Evolutionary conservation across 805 yeast genomes (phyloP).

Genomic region (Alloascoidea africana): DNA sequence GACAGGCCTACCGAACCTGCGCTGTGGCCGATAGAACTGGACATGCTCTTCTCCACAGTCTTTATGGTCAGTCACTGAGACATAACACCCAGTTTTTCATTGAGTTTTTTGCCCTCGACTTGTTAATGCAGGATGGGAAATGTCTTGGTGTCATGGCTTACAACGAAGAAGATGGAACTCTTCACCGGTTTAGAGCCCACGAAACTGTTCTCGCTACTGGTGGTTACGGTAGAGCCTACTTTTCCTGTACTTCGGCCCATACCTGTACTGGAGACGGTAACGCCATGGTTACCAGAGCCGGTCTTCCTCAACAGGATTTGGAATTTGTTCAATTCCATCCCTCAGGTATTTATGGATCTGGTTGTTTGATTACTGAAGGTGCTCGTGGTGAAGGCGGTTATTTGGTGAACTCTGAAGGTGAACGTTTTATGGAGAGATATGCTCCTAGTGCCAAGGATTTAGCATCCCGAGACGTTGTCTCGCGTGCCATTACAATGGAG

Average conservation of each 20-base stretch:
- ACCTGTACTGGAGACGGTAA: constrained; percentile 99
- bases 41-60: constrained; percentile 88
- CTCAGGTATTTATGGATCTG: constrained; percentile 98
- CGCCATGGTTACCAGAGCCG: constrained; percentile 98
- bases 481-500: constrained; percentile 97
- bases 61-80: constrained; percentile 91
- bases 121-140: constrained; percentile 88
- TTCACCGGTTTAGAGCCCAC: constrained; percentile 95
- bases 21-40: constrained; percentile 99
- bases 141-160: constrained; percentile 96
- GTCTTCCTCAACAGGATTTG: constrained; percentile 92
- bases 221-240: constrained; percentile 97
- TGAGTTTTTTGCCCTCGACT: constrained; percentile 91
- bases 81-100: constrained; percentile 97
- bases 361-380: constrained; percentile 98
- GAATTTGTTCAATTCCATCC: constrained; percentile 99
- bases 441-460: constrained; percentile 98
- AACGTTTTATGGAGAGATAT: constrained; percentile 98
- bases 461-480: constrained; percentile 96
- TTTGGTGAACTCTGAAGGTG: constrained; percentile 93
- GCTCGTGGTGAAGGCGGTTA: constrained; percentile 99
- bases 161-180: constrained; percentile 97
- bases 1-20: constrained; percentile 98
- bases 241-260: constrained; percentile 98
- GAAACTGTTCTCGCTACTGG: constrained; percentile 96